phyloP scores from a whole-genome alignment of 208 protist genomes.

The Hexamita inflata region DNA sequence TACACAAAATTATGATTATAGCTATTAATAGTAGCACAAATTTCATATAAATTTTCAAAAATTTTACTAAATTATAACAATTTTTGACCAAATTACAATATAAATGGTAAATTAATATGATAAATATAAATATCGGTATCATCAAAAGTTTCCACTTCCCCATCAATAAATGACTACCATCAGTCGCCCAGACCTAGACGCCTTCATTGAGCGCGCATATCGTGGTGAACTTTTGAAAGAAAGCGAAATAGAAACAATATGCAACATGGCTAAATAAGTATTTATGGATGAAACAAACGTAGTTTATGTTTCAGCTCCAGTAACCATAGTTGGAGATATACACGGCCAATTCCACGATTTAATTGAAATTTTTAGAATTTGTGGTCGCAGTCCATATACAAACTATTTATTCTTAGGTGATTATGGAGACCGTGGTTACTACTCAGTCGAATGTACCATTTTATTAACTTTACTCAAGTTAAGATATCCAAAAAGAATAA shows the following conservation, averaged over 20 bases:
- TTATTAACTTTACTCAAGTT: constrained; percentile 76
- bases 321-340: constrained; percentile 81
- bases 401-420: constrained; percentile 96
- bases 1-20: too few relatives aligned
- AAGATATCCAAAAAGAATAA: constrained; percentile 76
- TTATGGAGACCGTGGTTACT: constrained; percentile 82
- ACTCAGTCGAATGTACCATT: constrained; percentile 72
- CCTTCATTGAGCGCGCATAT: constrained; percentile 49
- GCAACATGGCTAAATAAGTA: constrained; percentile 67
- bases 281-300: constrained; percentile 79
- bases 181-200: constrained; percentile 40
- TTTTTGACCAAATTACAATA: too few relatives aligned
- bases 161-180: too few relatives aligned
- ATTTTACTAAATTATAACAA: too few relatives aligned
- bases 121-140: too few relatives aligned
- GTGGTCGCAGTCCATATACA: constrained; percentile 74
- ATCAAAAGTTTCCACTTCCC: too few relatives aligned
- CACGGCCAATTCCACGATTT: constrained; percentile 91
- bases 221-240: constrained; percentile 46
- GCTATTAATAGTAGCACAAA: too few relatives aligned
- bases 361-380: constrained; percentile 86
- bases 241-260: constrained; percentile 38
- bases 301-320: constrained; percentile 65
- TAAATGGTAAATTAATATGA: too few relatives aligned
- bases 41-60: too few relatives aligned